A percentile compares a stretch with the other conserved stretches of the same genome.
phyloP scores from a whole-genome alignment of 2,329 filamentous ascomycete genomes.

The Phaeosphaeriaceae sp. region DNA sequence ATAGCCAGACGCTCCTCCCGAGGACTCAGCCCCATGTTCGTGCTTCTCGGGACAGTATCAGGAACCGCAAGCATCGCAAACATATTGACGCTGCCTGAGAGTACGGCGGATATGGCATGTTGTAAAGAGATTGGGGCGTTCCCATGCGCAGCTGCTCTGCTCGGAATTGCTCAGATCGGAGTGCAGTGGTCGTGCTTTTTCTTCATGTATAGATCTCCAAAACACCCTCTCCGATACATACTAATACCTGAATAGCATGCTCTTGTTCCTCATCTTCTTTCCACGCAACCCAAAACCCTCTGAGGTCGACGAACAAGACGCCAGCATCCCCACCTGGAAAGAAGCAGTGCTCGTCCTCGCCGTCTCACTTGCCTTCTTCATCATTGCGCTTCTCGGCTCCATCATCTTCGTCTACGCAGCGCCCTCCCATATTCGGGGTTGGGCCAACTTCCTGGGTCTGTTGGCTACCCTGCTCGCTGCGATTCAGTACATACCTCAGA shows the following conservation, averaged over 20 bases:
- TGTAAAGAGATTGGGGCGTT: conserved; percentile 82
- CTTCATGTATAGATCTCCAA: conserved; percentile 71
- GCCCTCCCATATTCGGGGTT: conserved; percentile 71
- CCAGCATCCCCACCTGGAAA: conserved; percentile 66
- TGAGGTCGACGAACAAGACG: conserved; percentile 33
- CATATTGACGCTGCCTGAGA: conserved; percentile 86
- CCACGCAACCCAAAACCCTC: conserved; percentile 48
- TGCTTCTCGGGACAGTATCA: conserved; percentile 90
- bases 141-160: conserved; percentile 82
- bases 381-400: conserved; percentile 69
- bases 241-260: conserved; percentile 65
- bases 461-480: conserved; percentile 79
- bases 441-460: conserved; percentile 87
- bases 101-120: conserved; percentile 81
- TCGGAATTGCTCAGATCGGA: conserved; percentile 90
- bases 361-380: conserved; percentile 75
- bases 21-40: conserved; percentile 93
- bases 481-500: conserved; percentile 94
- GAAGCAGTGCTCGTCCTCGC: conserved; percentile 79
- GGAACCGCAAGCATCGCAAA: conserved; percentile 90
- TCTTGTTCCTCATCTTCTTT: conserved; percentile 96
- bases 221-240: background rate
- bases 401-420: conserved; percentile 71
- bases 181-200: conserved; percentile 92
- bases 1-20: conserved; percentile 84